phyloP scores from a whole-genome alignment of 352 stramenopile species.

The Phytophthora hybrid region DNA sequence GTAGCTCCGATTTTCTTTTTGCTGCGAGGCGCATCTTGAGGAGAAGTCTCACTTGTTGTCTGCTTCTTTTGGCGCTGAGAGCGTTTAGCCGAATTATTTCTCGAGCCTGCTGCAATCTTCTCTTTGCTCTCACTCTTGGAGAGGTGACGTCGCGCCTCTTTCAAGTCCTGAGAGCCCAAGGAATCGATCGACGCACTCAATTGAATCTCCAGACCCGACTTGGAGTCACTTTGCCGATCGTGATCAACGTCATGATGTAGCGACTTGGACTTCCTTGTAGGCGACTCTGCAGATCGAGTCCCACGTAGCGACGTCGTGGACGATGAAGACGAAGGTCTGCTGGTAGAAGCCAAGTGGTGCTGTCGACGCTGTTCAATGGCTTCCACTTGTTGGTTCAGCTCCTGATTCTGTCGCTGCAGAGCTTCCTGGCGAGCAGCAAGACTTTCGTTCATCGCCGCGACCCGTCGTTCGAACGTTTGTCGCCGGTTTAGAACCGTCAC shows the following conservation, averaged over 20 bases:
- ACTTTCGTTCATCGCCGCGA: constrained; percentile 76
- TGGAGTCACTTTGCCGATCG: constrained; percentile 15
- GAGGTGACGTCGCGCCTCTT: constrained; percentile 24
- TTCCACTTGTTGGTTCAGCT: constrained; percentile 71
- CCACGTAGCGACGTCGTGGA: constrained; percentile 28
- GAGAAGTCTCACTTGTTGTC: constrained; percentile 6
- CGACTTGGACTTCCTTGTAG: constrained; percentile 2
- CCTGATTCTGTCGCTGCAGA: constrained; percentile 67
- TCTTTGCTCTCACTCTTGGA: constrained; percentile 39
- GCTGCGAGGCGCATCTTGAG: constrained; percentile 21
- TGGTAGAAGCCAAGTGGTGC: constrained; percentile 47
- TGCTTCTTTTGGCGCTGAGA: constrained; percentile 27
- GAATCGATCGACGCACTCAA: constrained; percentile 69
- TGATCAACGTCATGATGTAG: not conserved
- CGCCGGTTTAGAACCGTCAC: too few relatives aligned
- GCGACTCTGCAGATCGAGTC: constrained; percentile 21
- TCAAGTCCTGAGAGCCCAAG: constrained; percentile 37
- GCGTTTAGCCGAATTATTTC: constrained; percentile 25
- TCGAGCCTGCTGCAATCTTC: constrained; percentile 8
- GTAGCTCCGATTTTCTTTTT: constrained; percentile 13
- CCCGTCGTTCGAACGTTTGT: constrained; percentile 88
- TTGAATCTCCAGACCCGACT: constrained; percentile 47
- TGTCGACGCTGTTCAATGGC: constrained; percentile 70
- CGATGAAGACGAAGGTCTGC: constrained; percentile 24
- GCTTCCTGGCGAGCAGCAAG: constrained; percentile 64